Evolutionary conservation across 139 green algal species (phyloP), one percentile per base, ranked within the genome.

Genomic region (Auxenochlorella pyrenoidosa): DNA sequence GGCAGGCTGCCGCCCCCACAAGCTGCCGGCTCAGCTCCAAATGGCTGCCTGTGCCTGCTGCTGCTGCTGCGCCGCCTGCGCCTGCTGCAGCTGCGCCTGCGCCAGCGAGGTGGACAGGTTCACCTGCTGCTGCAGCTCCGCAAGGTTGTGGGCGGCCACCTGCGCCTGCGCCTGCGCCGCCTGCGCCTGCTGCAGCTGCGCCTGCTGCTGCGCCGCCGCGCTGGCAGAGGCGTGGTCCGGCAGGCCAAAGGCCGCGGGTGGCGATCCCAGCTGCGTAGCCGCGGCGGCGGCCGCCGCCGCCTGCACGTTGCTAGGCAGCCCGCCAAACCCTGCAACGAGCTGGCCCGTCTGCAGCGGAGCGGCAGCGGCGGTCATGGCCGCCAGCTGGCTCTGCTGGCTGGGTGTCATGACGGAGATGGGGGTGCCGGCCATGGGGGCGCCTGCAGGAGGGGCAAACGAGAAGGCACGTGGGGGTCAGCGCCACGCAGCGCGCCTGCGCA

Each of bases 41-140:
- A 88, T 88, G 51, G 84, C 84, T 0, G 83, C 83, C 72, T 78
- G 65, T 34, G 73, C 73, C 59, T 75, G 54, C 84, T 83, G 72
- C 54, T 83, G 72, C 84, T 88, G 84, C 84, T 76, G 58, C 75
- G 75, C 65, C 84, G 58, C 71, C 84, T 88, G 84, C 40, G 75
- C 59, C 71, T 88, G 84, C 84, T 88, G 84, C 71, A 72, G 73
- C 84, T 83, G 84, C 73, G 58, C 58, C 72, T 76, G 51, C 1
- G 65, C 84, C 73, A 88, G 84, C 40, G 84, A 84, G 40, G 71
- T 88, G 59, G 34, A 60, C 32, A 83, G 84, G 73, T 65, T 73
- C 1, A 76, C 84, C 59, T 73, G 65, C 84, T 88, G 84, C 75
- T 83, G 73, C 73, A 82, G 75, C 84, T 81, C 83, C 0, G 72